Evolutionary conservation across 352 stramenopile genomes (phyloP), one percentile per base, ranked within the genome.

Genomic region (Phytophthora cryptogea): DNA sequence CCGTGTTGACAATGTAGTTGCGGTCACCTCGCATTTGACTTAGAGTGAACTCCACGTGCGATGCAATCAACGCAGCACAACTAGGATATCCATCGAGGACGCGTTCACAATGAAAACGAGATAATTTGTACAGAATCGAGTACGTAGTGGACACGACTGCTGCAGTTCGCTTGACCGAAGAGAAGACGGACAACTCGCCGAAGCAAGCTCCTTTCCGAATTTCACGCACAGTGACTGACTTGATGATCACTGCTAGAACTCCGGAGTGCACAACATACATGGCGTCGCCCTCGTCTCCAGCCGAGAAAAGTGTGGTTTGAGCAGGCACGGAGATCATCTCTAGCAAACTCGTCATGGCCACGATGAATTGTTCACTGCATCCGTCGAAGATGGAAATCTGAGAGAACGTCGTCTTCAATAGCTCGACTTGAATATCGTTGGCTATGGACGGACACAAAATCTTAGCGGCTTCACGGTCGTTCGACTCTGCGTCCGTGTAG

Each of bases 241-340:
- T 76, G 35, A 90, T 70, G 35, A 88, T 66, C 1, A 90, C 72
- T 23, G 79, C 75, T 0, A 91, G 68, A 0, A 93, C 84, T 0
- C 82, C 84, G 0, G 84, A 86, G 30, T 91, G 71, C 14, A 93
- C 68, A 43, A 93, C 88, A 41, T 86, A 93, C 84, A 93, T 88
- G 7, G 80, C 78, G 27, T 91, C 81, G 5, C 83, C 83, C 5
- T 59, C 48, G 8, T 90, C 83, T 2, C 81, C 83, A 3, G 40
- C 66, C 39, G 76, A 59, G 30, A 90, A 93, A 0, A 93, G 54
- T 0, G 66, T 74, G 0, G 57, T 82, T 33, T 90, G 78, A 0
- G 84, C 78, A 8, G 84, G 78, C 0, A 92, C 35, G 2, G 84
- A 76, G 2, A 86, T 72, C 10, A 80, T 70, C 26, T 91, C 78